Evolutionary conservation across 2,329 filamentous ascomycete species (phyloP).

Genomic region (Clonostachys chloroleuca): DNA sequence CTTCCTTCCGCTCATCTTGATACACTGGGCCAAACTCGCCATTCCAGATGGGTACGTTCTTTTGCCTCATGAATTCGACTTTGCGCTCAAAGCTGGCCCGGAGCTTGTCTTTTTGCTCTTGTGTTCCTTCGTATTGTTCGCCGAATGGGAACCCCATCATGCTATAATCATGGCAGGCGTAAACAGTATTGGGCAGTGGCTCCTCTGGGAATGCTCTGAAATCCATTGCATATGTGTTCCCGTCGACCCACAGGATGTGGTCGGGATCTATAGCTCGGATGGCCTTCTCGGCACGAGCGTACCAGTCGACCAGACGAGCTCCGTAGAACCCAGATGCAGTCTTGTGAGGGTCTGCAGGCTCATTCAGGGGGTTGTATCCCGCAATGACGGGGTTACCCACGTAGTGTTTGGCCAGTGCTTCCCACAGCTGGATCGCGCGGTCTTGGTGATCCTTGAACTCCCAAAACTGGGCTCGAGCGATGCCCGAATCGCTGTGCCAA

Average conservation of each 20-base stretch:
- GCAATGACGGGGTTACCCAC: constrained; percentile 32
- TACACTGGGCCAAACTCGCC: constrained; percentile 49
- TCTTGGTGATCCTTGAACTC: constrained; percentile 41
- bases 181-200: constrained; percentile 41
- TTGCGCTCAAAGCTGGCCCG: constrained; percentile 33
- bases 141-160: constrained; percentile 40
- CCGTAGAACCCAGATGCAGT: constrained; percentile 9
- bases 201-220: constrained; percentile 34
- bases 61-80: constrained; percentile 32
- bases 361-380: constrained; percentile 30
- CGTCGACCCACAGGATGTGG: constrained; percentile 45
- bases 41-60: constrained; percentile 39
- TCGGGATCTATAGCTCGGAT: constrained; percentile 35
- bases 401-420: constrained; percentile 32
- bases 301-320: constrained; percentile 28
- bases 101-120: constrained; percentile 35
- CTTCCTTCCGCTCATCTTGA: constrained; percentile 23
- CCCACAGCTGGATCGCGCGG: constrained; percentile 36
- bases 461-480: constrained; percentile 36
- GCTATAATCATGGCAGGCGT: constrained; percentile 49
- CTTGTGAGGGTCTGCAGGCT: constrained; percentile 22
- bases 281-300: constrained; percentile 28
- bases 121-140: constrained; percentile 31
- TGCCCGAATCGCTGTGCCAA: constrained; percentile 36
- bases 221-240: constrained; percentile 51